Evolutionary conservation across 179 eudicot species (phyloP).

Genomic region (Heliamphora pulchella): DNA sequence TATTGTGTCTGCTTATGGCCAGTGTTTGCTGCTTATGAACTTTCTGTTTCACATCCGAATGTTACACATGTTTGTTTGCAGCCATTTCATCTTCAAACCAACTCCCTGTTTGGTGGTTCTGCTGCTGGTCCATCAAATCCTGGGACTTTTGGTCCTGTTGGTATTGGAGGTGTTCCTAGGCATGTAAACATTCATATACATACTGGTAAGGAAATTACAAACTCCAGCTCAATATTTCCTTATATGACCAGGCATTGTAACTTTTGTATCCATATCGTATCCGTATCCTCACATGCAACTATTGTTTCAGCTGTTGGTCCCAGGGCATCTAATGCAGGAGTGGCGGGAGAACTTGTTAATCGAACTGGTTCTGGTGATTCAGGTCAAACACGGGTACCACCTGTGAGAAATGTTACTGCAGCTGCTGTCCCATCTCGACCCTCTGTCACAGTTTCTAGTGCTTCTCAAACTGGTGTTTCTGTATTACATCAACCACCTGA

Average conservation of each 20-base stretch:
- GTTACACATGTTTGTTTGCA: slow-evolving; percentile 24
- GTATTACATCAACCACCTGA: slow-evolving; percentile 34
- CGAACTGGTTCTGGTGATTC: slow-evolving; percentile 36
- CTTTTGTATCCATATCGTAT: slow-evolving; percentile 26
- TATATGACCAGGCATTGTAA: background rate
- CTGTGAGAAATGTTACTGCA: slow-evolving; percentile 45
- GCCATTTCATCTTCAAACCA: slow-evolving; percentile 86
- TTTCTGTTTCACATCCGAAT: background rate
- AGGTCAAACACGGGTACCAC: slow-evolving; percentile 34
- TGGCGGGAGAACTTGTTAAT: slow-evolving; percentile 41
- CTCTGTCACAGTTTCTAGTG: slow-evolving; percentile 34
- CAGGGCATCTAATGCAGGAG: slow-evolving; percentile 47
- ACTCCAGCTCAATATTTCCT: background rate
- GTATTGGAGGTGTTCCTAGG: slow-evolving; percentile 58
- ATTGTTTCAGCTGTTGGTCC: slow-evolving; percentile 52
- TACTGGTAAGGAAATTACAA: slow-evolving; percentile 48
- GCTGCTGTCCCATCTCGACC: slow-evolving; percentile 46
- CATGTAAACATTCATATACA: slow-evolving; percentile 82
- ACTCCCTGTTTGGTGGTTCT: slow-evolving; percentile 57
- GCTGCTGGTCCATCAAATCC: slow-evolving; percentile 34
- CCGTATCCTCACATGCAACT: slow-evolving; percentile 40
- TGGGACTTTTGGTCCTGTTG: slow-evolving; percentile 51
- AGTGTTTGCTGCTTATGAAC: background rate
- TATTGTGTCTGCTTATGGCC: background rate
- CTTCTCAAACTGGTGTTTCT: slow-evolving; percentile 40